Conservation (phyloP, 2,329 filamentous ascomycete species). For the Arthrobotrys entomopaga region DNA sequence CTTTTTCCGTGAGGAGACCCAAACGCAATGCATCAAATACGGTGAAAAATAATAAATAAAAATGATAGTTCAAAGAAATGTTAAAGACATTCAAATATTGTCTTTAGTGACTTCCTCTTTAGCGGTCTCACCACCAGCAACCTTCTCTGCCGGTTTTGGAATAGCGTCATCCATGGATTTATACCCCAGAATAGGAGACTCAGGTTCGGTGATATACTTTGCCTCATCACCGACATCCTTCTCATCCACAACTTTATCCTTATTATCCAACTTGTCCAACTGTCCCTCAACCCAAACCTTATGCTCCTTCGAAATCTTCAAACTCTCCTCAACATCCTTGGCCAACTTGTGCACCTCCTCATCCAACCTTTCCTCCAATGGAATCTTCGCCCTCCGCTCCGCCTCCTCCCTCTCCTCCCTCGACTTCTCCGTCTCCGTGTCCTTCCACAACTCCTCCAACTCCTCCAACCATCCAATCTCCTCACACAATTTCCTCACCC, state of each 20-base stretch:
- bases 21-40: slow-evolving; percentile 25
- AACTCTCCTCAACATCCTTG: slow-evolving; percentile 60
- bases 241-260: slow-evolving; percentile 4
- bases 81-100: background rate
- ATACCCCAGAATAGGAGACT: slow-evolving; percentile 26
- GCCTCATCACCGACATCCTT: background rate
- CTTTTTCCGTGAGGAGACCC: slow-evolving; percentile 16
- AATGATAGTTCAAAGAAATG: background rate
- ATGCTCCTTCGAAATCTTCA: slow-evolving; percentile 56
- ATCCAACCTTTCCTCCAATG: slow-evolving; percentile 57
- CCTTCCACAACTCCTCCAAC: slow-evolving; percentile 77
- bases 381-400: slow-evolving; percentile 36
- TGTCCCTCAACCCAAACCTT: slow-evolving; percentile 35
- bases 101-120: background rate
- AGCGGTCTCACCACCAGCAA: background rate
- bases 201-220: slow-evolving; percentile 13
- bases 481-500: slow-evolving; percentile 80
- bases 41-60: slow-evolving; percentile 12
- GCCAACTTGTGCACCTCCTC: slow-evolving; percentile 62
- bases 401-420: slow-evolving; percentile 64
- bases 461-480: slow-evolving; percentile 87
- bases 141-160: background rate
- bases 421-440: slow-evolving; percentile 62
- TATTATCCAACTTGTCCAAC: slow-evolving; percentile 31
- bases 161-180: slow-evolving; percentile 2